Evolutionary conservation across 2,329 filamentous ascomycete genomes (phyloP), one percentile per base, ranked within the genome.

Genomic region (Aspergillus quadricinctus): DNA sequence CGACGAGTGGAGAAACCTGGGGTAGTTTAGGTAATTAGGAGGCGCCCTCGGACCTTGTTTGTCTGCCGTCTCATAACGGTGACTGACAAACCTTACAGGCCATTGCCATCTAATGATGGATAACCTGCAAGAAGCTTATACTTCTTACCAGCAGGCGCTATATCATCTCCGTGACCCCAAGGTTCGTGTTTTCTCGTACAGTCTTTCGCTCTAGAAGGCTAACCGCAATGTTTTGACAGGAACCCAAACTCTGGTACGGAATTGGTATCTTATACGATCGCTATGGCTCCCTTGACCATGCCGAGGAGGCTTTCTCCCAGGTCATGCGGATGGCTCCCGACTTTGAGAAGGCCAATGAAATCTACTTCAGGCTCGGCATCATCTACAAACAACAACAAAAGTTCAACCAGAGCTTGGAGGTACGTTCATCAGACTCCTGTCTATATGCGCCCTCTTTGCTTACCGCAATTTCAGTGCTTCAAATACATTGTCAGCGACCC

Each of bases 51-150:
- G 25, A 4, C 4, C 28, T 19, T 35, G 10, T 35, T 19, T 49
- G 17, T 37, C 4, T 29, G 17, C 11, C 37, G 9, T 31, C 14
- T 45, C 27, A 40, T 27, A 29, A 28, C n/a, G 25, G 21, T 35
- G 6, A 50, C 55, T 61, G 51, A 63, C 64, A 45, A 66, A 62
- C 25, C 27, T 53, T 50, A 14, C 64, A 93, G 91, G 94, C n/a
- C 94, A 97, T 73, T 97, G 94, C 77, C 96, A 93, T 72, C 81
- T 99, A 27, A 99, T 99, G 94, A 96, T 96, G 84, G 94, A 99
- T 69, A 93, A 97, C 68, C 78, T 97, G 35, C 94, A 97, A 75
- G 92, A 97, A 70, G 94, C 94, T 0, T 99, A 99, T 69, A 90
- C 90, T 31, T 92, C 94, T 1, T 99, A 99, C 72, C 94, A 99